Conservation (phyloP, 495 filamentous ascomycete species). For the Penicillium samsonianum region DNA sequence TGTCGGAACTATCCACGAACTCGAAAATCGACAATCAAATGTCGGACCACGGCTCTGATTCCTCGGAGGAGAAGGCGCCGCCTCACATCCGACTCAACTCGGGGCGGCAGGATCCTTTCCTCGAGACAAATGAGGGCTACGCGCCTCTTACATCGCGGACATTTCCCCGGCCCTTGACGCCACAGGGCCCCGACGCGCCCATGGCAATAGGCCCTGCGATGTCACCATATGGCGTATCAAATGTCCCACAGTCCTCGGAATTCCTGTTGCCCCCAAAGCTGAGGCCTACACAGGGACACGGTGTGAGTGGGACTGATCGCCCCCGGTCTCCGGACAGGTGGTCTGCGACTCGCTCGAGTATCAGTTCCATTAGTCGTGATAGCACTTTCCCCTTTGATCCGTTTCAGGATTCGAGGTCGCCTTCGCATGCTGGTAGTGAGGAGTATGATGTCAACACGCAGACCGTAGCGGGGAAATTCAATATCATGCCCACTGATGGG, state of each 20-base stretch:
- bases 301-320: background rate
- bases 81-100: conserved; percentile 65
- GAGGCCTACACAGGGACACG: conserved; percentile 17
- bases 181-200: conserved; percentile 15
- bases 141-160: conserved; percentile 29
- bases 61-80: conserved; percentile 19
- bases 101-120: conserved; percentile 53
- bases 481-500: conserved; percentile 71
- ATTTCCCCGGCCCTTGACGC: conserved; percentile 29
- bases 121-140: conserved; percentile 33
- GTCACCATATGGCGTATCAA: conserved; percentile 32
- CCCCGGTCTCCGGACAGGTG: conserved; percentile 9
- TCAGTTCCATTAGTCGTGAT: conserved; percentile 52
- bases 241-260: conserved; percentile 57
- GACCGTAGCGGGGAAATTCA: conserved; percentile 77
- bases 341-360: conserved; percentile 24
- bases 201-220: conserved; percentile 18
- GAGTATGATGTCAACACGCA: conserved; percentile 71
- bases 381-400: conserved; percentile 44
- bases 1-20: background rate
- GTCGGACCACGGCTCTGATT: conserved; percentile 24
- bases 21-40: conserved; percentile 11
- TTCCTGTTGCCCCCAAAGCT: conserved; percentile 58
- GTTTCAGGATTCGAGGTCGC: conserved; percentile 58
- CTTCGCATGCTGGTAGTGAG: conserved; percentile 63